A percentile compares a stretch with the other conserved stretches of the same genome.
Evolutionary conservation across 2,329 filamentous ascomycete species (phyloP).

Genomic region (Aureobasidium pullulans): DNA sequence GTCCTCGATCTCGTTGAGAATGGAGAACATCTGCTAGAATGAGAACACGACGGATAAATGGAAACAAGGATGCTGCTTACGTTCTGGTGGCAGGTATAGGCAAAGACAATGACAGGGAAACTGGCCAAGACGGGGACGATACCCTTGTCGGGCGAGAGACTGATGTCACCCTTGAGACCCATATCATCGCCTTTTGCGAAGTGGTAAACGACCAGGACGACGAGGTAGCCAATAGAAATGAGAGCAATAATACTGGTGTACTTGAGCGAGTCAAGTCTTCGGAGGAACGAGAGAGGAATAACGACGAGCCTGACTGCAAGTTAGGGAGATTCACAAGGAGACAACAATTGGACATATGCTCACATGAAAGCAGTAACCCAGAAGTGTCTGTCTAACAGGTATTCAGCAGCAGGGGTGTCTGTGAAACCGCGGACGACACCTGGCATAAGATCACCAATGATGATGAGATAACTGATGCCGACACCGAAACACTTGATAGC

Average conservation of each 20-base stretch:
- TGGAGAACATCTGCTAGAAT: conserved; percentile 80
- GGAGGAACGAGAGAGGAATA: conserved; percentile 87
- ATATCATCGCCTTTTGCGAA: conserved; percentile 72
- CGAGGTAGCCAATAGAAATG: conserved; percentile 87
- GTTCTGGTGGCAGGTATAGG: conserved; percentile 99
- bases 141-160: conserved; percentile 71
- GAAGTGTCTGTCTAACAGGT: conserved; percentile 83
- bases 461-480: conserved; percentile 94
- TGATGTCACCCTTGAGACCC: conserved; percentile 64
- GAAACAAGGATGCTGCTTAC: conserved; percentile 40
- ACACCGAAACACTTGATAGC: conserved; percentile 98
- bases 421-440: conserved; percentile 81
- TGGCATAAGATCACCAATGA: conserved; percentile 97
- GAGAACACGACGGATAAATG: conserved; percentile 1
- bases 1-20: conserved; percentile 87
- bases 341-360: conserved; percentile 21
- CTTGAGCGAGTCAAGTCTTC: conserved; percentile 88
- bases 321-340: conserved; percentile 15
- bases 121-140: conserved; percentile 72
- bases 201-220: conserved; percentile 88
- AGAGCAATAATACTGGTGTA: conserved; percentile 92
- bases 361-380: conserved; percentile 98
- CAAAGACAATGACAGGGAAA: conserved; percentile 93
- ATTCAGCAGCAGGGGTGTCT: conserved; percentile 53
- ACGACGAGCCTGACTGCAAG: conserved; percentile 61